phyloP scores from a whole-genome alignment of 1,284 basidiomycete species.

The Ceratobasidium papillatum region DNA sequence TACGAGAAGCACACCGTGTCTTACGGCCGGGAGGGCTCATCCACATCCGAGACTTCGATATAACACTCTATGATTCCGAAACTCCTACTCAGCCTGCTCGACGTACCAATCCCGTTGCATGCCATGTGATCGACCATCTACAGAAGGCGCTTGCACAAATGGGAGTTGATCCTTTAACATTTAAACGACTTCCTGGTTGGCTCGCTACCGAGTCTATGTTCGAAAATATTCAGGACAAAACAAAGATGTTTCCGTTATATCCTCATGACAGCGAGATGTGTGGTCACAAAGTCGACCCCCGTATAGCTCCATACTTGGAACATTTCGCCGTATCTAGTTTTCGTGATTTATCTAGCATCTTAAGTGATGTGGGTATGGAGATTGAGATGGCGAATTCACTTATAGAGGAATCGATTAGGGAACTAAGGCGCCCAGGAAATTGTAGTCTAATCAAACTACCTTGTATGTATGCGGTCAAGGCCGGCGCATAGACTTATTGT shows the following conservation, averaged over 20 bases:
- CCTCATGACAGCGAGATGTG: conserved; percentile 10
- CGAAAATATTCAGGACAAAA: not conserved
- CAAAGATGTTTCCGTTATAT: conserved; percentile 1
- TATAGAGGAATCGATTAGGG: conserved; percentile 1
- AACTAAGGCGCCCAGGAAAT: conserved; percentile 15
- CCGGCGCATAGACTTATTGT: too few species aligned
- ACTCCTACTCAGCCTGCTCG: not conserved
- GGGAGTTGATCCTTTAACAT: conserved; percentile 10
- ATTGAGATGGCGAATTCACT: conserved; percentile 1
- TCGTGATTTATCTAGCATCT: not conserved
- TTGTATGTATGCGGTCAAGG: conserved; percentile 24
- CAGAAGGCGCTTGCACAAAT: not conserved
- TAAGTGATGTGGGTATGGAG: conserved; percentile 7
- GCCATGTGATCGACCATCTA: not conserved
- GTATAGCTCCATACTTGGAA: not conserved
- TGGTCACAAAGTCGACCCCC: not conserved
- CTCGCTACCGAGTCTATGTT: conserved; percentile 4
- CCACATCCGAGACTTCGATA: conserved; percentile 10
- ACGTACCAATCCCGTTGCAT: not conserved
- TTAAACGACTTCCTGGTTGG: conserved; percentile 3
- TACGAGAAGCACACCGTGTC: conserved; percentile 19
- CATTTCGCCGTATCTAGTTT: not conserved
- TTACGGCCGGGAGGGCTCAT: conserved; percentile 22
- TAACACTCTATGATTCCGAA: conserved; percentile 1
- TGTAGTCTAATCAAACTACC: not conserved